Conservation (phyloP, 2,329 filamentous ascomycete genomes). For the Beauveria varroae region DNA sequence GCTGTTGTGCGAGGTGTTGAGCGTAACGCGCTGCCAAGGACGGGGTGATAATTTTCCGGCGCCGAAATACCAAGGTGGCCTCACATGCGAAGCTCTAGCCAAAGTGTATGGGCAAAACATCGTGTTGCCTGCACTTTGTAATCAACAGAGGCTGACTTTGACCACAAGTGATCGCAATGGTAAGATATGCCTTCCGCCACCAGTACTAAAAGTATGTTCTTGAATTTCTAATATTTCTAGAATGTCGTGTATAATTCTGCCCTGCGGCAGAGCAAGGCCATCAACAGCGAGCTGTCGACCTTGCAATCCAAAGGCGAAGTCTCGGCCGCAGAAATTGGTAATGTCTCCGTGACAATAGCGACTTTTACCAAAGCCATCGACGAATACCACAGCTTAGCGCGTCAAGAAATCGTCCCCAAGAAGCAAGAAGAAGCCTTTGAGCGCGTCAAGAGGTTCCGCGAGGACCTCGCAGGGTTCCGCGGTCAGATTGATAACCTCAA, state of each 20-base stretch:
- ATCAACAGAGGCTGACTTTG: neutral
- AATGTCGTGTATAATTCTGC: conserved; percentile 82
- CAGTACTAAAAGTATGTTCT: accelerated
- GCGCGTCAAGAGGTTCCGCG: conserved; percentile 75
- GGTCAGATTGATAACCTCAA: conserved; percentile 71
- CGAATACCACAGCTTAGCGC: conserved; percentile 79
- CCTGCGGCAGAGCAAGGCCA: conserved; percentile 73
- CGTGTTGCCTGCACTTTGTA: too few relatives aligned
- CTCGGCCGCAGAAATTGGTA: conserved; percentile 50
- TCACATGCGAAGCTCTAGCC: conserved; percentile 1
- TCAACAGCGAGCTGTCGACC: conserved; percentile 67
- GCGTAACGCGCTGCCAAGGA: neutral
- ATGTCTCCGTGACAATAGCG: conserved; percentile 70
- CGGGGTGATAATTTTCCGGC: conserved; percentile 11
- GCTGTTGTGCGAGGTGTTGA: neutral
- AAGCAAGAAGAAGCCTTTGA: conserved; percentile 90
- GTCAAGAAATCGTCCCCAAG: conserved; percentile 79
- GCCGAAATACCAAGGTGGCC: conserved; percentile 8
- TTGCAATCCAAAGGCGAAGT: conserved; percentile 59
- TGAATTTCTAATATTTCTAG: conserved; percentile 31
- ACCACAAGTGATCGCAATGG: neutral
- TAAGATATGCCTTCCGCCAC: neutral
- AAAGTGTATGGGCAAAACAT: neutral
- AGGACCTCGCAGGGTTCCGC: conserved; percentile 74
- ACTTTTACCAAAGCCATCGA: conserved; percentile 84